Conservation (phyloP, 495 filamentous ascomycete species). For the Hypoxylon fragiforme region DNA sequence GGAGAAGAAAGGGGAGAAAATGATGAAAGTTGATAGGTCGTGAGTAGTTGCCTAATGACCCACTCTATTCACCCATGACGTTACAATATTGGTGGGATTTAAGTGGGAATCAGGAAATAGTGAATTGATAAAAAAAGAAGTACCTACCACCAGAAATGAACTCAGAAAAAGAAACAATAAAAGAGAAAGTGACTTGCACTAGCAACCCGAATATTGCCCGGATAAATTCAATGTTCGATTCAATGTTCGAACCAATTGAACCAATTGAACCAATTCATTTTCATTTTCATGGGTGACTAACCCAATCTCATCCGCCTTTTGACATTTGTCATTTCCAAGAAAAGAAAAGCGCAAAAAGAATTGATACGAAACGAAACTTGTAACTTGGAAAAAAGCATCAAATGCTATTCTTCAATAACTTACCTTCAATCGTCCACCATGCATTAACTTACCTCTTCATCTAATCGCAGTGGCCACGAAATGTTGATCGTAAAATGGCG, state of each 20-base stretch:
- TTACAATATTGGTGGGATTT: conserved; percentile 18
- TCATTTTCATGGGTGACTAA: too few species aligned
- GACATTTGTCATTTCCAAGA: too few species aligned
- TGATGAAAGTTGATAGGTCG: conserved; percentile 4
- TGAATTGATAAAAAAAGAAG: conserved; percentile 7
- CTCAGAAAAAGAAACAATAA: background rate
- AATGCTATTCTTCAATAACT: too few species aligned
- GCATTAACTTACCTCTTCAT: too few species aligned
- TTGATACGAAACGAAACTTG: too few species aligned
- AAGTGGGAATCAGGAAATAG: conserved; percentile 3
- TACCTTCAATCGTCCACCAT: too few species aligned
- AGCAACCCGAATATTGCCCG: conserved; percentile 11
- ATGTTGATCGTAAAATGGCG: background rate
- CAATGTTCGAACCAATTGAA: background rate
- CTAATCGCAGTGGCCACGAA: too few species aligned
- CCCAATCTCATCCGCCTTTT: too few species aligned
- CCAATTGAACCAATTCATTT: too few species aligned
- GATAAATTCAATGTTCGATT: background rate
- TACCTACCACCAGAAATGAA: conserved; percentile 1
- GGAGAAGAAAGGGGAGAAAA: background rate
- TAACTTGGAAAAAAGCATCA: too few species aligned
- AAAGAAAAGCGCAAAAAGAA: too few species aligned
- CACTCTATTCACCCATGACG: background rate
- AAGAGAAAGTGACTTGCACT: conserved; percentile 12
- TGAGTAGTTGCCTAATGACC: background rate